Percentiles rank a stretch among this genome's conserved stretches.
Conservation (phyloP, 768 basidiomycete species). For the Termitomyces sp. region DNA sequence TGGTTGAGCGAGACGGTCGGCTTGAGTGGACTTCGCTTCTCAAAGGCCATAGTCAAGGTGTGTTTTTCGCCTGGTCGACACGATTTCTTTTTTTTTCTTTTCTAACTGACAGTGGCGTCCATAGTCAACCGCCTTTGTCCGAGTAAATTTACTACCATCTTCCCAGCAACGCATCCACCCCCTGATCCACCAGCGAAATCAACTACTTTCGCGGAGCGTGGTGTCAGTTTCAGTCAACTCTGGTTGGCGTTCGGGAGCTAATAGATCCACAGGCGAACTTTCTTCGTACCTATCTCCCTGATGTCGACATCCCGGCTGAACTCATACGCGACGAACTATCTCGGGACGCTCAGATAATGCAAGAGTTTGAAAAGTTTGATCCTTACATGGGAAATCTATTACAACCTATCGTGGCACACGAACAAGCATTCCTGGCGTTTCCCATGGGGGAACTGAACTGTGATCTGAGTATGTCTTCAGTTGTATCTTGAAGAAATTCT, state of each 20-base stretch:
- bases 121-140: constrained; percentile 13
- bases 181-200: constrained; percentile 22
- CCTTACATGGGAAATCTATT: constrained; percentile 53
- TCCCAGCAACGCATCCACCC: constrained; percentile 50
- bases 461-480: constrained; percentile 50
- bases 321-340: constrained; percentile 53
- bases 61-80: background rate
- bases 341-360: constrained; percentile 32
- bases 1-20: constrained; percentile 36
- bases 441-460: constrained; percentile 55
- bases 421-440: constrained; percentile 40
- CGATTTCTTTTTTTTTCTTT: too few species aligned
- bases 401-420: constrained; percentile 28
- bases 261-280: constrained; percentile 52
- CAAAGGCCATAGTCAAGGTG: constrained; percentile 21
- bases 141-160: constrained; percentile 36
- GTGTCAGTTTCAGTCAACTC: constrained; percentile 34
- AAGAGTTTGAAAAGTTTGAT: constrained; percentile 41
- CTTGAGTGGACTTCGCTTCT: constrained; percentile 49
- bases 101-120: background rate
- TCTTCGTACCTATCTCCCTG: constrained; percentile 64
- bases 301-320: constrained; percentile 68
- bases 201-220: constrained; percentile 50
- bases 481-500: background rate
- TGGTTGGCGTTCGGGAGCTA: background rate